Conservation (phyloP, 1,284 basidiomycete species). For the Pholiota adiposa region DNA sequence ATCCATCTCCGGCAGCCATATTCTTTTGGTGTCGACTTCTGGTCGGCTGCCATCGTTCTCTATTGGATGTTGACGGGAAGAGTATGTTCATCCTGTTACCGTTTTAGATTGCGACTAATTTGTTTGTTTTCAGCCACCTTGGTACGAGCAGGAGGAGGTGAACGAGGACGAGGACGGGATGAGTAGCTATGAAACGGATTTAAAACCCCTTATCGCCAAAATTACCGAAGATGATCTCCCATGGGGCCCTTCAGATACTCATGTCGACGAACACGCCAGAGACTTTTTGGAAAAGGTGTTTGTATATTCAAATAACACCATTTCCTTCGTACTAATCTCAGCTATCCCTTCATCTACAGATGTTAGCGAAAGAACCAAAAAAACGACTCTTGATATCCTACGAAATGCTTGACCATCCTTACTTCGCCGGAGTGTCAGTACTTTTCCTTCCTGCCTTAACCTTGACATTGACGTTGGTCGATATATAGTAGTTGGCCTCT, state of each 20-base stretch:
- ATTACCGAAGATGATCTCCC: constrained; percentile 28
- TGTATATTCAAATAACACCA: too few species aligned
- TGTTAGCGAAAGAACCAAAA: constrained; percentile 32
- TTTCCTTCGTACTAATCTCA: too few species aligned
- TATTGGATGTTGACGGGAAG: constrained; percentile 36
- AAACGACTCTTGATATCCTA: constrained; percentile 29
- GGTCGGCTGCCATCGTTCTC: constrained; percentile 32
- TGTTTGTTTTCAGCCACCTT: constrained; percentile 26
- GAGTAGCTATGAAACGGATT: constrained; percentile 10
- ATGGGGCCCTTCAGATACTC: constrained; percentile 23
- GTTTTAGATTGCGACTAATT: background rate
- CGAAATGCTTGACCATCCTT: constrained; percentile 31
- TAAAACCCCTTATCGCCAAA: constrained; percentile 20
- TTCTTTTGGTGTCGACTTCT: constrained; percentile 36
- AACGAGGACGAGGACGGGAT: constrained; percentile 20
- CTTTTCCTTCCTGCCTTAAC: background rate
- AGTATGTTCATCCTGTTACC: constrained; percentile 23
- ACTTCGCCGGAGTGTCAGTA: constrained; percentile 33
- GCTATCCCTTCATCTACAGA: constrained; percentile 19
- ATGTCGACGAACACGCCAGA: constrained; percentile 27
- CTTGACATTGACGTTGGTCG: background rate
- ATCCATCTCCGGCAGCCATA: constrained; percentile 28
- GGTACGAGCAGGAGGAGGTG: constrained; percentile 24
- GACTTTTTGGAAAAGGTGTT: constrained; percentile 30
- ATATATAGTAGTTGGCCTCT: constrained; percentile 28